Evolutionary conservation across 257 asterid genomes (phyloP).

Genomic region (Solanum infundibuliforme): DNA sequence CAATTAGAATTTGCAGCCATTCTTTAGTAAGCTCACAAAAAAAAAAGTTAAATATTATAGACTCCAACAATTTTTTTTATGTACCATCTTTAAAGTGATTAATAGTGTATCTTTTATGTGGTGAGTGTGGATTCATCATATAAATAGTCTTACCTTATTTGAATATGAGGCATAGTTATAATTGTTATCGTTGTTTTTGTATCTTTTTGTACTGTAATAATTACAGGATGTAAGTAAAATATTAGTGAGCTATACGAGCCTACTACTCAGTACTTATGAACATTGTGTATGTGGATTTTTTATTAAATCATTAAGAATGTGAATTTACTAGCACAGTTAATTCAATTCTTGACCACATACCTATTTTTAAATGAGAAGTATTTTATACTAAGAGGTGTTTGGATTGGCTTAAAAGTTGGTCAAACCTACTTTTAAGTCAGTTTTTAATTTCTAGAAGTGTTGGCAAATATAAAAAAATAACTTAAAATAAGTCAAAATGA

Average conservation of each 20-base stretch:
- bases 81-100: not conserved
- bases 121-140: not conserved
- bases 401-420: too few relatives aligned
- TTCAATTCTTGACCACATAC: not conserved
- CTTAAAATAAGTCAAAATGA: too few relatives aligned
- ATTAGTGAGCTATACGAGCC: not conserved
- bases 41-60: not conserved
- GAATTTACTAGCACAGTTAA: not conserved
- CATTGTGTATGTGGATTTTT: not conserved
- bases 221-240: not conserved
- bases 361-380: not conserved
- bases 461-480: too few relatives aligned
- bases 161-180: not conserved
- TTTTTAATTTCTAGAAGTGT: too few relatives aligned
- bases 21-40: too few relatives aligned
- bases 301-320: not conserved
- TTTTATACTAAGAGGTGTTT: not conserved
- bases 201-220: not conserved
- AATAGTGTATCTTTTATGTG: not conserved
- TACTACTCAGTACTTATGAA: not conserved
- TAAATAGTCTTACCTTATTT: not conserved
- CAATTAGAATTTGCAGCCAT: too few relatives aligned
- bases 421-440: too few relatives aligned
- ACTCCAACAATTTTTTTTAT: not conserved
- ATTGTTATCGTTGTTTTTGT: not conserved